Evolutionary conservation across 345 rosid species (phyloP).

Genomic region (Acer yangbiense): DNA sequence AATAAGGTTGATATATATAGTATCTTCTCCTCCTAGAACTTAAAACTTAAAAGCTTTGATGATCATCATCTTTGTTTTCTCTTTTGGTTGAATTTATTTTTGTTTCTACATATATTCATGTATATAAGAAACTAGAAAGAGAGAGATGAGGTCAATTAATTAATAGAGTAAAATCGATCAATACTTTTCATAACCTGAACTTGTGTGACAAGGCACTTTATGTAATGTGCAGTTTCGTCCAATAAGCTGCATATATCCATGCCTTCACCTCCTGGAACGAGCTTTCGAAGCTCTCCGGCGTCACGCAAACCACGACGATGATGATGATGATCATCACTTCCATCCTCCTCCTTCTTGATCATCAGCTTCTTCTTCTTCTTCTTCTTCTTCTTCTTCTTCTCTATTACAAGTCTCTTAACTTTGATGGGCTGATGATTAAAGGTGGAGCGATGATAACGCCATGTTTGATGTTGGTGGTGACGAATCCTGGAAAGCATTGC

Average conservation of each 20-base stretch:
- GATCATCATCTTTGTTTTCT: background rate
- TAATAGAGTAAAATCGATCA: slow-evolving; percentile 34
- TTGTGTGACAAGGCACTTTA: slow-evolving; percentile 53
- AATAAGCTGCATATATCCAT: slow-evolving; percentile 51
- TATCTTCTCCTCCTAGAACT: background rate
- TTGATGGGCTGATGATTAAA: background rate
- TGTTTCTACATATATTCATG: background rate
- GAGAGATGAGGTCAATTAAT: slow-evolving; percentile 23
- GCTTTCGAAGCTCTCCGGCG: slow-evolving; percentile 38
- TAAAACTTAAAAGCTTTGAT: background rate
- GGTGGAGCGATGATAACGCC: background rate
- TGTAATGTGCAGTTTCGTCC: slow-evolving; percentile 62
- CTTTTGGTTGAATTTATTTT: background rate
- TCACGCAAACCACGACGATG: background rate
- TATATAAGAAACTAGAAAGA: background rate
- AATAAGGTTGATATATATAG: background rate
- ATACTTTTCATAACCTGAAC: slow-evolving; percentile 63
- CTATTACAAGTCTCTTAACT: background rate
- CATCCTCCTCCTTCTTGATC: background rate
- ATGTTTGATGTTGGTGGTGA: background rate
- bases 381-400: background rate
- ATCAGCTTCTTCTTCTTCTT: background rate
- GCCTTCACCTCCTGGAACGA: slow-evolving; percentile 59
- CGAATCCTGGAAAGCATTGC: slow-evolving; percentile 41
- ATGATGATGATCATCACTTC: too few relatives aligned